Base-by-base conservation (phyloP, 805 yeast species). In the Kazachstania martiniae region DNA sequence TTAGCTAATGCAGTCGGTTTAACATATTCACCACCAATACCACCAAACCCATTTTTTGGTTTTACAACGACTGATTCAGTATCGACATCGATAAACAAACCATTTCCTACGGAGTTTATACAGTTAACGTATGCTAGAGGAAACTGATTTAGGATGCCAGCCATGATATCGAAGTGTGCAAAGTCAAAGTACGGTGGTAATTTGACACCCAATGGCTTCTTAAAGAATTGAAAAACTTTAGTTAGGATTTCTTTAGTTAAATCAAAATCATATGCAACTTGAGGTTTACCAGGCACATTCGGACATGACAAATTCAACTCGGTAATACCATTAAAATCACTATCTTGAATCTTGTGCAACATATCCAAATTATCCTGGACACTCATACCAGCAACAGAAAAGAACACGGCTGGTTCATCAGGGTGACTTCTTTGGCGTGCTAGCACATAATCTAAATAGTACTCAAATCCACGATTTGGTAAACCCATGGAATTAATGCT, bases 201-300 rank as follows among this genome's bases (percentile, higher is more conserved):
- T 31, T 52, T 52, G 8, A 52, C 42, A 16, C 58, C 58, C 10
- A 52, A 35, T 12, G 56, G 58, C 35, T 52, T 52, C 27, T 38
- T 46, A 38, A 47, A 52, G 31, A 52, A 50, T 5, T 36, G 28
- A 33, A 52, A 52, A 7, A 43, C 55, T 34, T 41, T 39, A 1
- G 41, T 38, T 29, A 52, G 28, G 21, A 47, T 47, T 34, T 44
- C 45, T 21, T 42, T 31, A 4, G 56, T 46, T 18, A 47, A 31
- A 13, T 49, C 54, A 32, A 48, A 52, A 35, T 52, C 56, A 29
- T 52, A 52, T 4, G 54, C 58, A 21, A 52, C 49, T 35, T 52
- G 56, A 29, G 56, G 58, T 32, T 52, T 49, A 25, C 58, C 58
- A 13, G 56, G 55, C n/a, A 52, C 55, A 27, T 52, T 52, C n/a